Evolutionary conservation across 2,329 filamentous ascomycete genomes (phyloP), one percentile per base, ranked within the genome.

Genomic region (Diaporthe sp.): DNA sequence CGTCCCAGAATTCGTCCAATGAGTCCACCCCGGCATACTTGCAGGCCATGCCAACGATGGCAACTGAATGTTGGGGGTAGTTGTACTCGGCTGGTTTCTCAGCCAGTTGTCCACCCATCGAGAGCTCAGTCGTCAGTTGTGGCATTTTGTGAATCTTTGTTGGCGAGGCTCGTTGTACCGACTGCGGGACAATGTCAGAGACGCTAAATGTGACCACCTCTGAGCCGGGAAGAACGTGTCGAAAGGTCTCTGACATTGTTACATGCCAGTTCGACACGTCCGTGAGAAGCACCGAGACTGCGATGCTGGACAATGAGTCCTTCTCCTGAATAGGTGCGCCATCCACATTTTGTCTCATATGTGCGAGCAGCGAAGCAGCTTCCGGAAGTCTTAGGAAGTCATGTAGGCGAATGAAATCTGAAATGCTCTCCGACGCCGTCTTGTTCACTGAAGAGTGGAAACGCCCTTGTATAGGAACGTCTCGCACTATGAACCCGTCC

Each of bases 1-100:
- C 58, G 0, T 81, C 63, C 77, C 76, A 80, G 76, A 82, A 84
- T 59, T 83, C 81, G 3, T 81, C 79, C 0, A 82, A 42, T 42
- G 81, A 78, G 17, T 84, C 79, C 9, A 82, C 84, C 0, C 83
- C 83, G 1, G 83, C 78, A 0, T 80, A 75, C 50, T 82, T 80
- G 70, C 76, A 71, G 0, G 82, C 77, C 81, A 85, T 83, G 15
- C 83, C 83, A 4, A 85, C 75, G 2, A 85, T 77, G 3, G 50
- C 50, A 27, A 51, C 50, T 2, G 50, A 25, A 25, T 51, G 50
- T 12, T 51, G 50, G n/a, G 50, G 50, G 9, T 51, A 51, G 50
- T 51, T 12, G n/a, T 27, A 51, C 12, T 51, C 50, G 0, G 50
- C 50, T 51, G 50, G 5, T 25, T 51, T 25, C n/a, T 25, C 50